Evolutionary conservation across 805 yeast genomes (phyloP).

Genomic region (Saccharomyces mikatae): DNA sequence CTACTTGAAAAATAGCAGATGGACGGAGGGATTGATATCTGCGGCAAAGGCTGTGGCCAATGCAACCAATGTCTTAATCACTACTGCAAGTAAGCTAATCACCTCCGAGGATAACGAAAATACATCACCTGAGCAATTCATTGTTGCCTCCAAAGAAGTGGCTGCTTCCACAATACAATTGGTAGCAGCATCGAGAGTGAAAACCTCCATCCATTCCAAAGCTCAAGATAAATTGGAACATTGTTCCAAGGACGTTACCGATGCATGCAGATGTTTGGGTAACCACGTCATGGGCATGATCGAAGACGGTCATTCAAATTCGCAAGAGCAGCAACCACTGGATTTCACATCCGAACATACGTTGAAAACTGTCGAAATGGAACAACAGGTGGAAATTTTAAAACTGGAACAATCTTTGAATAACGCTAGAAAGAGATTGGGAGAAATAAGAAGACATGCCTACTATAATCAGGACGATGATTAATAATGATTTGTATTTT

Average conservation of each 20-base stretch:
- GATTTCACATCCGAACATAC: constrained; percentile 74
- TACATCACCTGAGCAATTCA: constrained; percentile 63
- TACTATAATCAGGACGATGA: constrained; percentile 40
- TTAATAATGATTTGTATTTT: constrained; percentile 38
- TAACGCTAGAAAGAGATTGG: constrained; percentile 69
- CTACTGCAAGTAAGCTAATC: constrained; percentile 80
- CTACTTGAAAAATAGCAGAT: constrained; percentile 78
- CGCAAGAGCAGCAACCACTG: constrained; percentile 31
- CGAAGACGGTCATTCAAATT: constrained; percentile 30
- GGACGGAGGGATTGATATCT: constrained; percentile 90
- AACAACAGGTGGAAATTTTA: constrained; percentile 83
- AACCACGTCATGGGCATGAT: constrained; percentile 53
- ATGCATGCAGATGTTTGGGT: constrained; percentile 71
- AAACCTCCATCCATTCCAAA: constrained; percentile 67
- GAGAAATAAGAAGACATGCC: constrained; percentile 75
- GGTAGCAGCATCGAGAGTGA: constrained; percentile 85
- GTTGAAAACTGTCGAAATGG: constrained; percentile 82
- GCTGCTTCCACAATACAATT: constrained; percentile 89
- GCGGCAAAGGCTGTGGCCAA: constrained; percentile 84
- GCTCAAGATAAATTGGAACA: constrained; percentile 66
- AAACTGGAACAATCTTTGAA: constrained; percentile 68
- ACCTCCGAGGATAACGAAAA: constrained; percentile 36
- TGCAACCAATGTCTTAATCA: constrained; percentile 72
- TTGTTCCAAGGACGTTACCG: constrained; percentile 59
- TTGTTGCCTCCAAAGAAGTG: constrained; percentile 86